phyloP scores from a whole-genome alignment of 352 stramenopile species.

The Pythium insidiosum region DNA sequence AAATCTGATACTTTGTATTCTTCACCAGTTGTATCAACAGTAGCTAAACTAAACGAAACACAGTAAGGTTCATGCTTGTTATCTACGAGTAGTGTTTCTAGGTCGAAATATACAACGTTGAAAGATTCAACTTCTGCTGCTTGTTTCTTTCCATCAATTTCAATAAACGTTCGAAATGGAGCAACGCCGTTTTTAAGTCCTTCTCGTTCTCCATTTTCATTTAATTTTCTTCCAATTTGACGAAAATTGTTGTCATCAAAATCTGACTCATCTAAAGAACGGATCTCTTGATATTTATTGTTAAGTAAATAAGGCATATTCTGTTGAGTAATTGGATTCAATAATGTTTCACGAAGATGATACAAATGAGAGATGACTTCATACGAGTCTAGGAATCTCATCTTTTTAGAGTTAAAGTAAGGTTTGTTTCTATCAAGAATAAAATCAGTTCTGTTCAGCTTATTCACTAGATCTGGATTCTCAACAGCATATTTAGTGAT shows the following conservation, averaged over 20 bases:
- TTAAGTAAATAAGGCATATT: slow-evolving; percentile 6
- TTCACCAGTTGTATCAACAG: neutral
- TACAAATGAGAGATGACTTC: slow-evolving; percentile 18
- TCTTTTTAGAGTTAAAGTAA: slow-evolving; percentile 8
- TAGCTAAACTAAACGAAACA: slow-evolving; percentile 4
- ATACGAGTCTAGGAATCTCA: slow-evolving; percentile 18
- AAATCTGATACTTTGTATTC: neutral
- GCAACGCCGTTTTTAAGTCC: neutral
- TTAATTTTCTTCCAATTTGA: slow-evolving; percentile 4
- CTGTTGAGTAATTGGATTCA: slow-evolving; percentile 6
- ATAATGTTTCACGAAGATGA: slow-evolving; percentile 9
- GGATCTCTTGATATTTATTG: slow-evolving; percentile 11
- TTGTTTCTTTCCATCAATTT: slow-evolving; percentile 1
- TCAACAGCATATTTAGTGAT: slow-evolving; percentile 17
- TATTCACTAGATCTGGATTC: slow-evolving; percentile 15
- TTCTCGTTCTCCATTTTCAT: neutral
- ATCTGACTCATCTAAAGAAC: neutral
- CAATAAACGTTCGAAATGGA: slow-evolving; percentile 1
- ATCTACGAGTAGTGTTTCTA: slow-evolving; percentile 6
- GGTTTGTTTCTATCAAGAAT: slow-evolving; percentile 7
- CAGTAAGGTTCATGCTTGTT: slow-evolving; percentile 7
- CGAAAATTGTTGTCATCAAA: slow-evolving; percentile 3
- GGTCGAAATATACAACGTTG: slow-evolving; percentile 11
- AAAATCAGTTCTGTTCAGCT: slow-evolving; percentile 14
- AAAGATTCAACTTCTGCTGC: slow-evolving; percentile 1